Evolutionary conservation across 2,329 filamentous ascomycete species (phyloP), one percentile per base, ranked within the genome.

Genomic region (Aspergillus ruber): DNA sequence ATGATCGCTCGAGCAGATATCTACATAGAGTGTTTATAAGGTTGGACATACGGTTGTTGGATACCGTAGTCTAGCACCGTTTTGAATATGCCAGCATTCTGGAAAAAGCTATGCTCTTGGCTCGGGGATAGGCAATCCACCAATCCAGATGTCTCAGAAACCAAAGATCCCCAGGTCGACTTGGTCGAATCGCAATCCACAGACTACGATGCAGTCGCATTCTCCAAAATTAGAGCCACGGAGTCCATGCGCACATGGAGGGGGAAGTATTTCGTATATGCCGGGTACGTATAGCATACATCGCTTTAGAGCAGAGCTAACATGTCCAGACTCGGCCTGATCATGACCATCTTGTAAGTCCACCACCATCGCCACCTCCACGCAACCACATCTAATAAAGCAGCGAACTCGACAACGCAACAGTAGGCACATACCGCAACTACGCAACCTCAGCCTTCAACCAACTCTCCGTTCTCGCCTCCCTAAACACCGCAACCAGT

Each of bases 381-480:
- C n/a, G 4, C 21, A 15, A 25, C 6, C 32, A 23, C 33, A 20
- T 32, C 42, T 49, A 15, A 45, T 17, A 9, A 17, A 6, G 15
- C 43, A 69, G 65, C 59, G 62, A 67, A 51, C 53, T 69, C 12
- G 66, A 70, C 51, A 64, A 66, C 44, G 58, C 64, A 2, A 69
- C 67, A 2, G 58, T 68, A 12, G 61, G 62, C 33, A 68, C 63
- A 4, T 72, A 73, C 55, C 61, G 65, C 40, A 68, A 66, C 46
- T 73, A 73, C 51, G 69, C 70, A 3, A 58, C 66, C 2, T 73
- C 70, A 1, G 58, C 63, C 12, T 73, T 73, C 47, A 55, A 65
- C 46, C 53, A 62, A 6, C 57, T 72, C 2, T 63, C 68, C 12
- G 59, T 62, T 50, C 54, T 68, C 27, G 61, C 64, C 2, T 64